Percentiles rank a stretch among this genome's conserved stretches.
phyloP scores from a whole-genome alignment of 352 stramenopile species.

The Phytopythium ostracodes region DNA sequence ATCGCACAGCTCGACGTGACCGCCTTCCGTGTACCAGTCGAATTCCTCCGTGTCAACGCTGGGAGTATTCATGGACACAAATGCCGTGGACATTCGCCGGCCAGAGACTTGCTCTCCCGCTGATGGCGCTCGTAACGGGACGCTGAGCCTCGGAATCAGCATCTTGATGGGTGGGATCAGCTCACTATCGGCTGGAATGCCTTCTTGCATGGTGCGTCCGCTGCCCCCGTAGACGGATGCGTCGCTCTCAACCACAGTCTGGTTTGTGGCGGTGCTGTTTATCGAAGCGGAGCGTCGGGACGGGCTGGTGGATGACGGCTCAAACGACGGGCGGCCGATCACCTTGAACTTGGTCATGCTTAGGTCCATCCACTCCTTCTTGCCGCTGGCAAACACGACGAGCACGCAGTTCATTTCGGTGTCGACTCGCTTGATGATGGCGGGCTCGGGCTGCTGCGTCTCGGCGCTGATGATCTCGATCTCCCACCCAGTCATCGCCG shows the following conservation, averaged over 20 bases:
- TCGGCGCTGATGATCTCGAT: conserved; percentile 32
- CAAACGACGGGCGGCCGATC: conserved; percentile 6
- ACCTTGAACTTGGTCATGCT: conserved; percentile 42
- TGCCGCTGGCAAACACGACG: conserved; percentile 33
- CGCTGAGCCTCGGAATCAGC: not conserved
- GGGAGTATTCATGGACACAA: conserved; percentile 6
- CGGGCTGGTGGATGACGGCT: not conserved
- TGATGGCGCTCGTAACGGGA: not conserved
- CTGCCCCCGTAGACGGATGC: not conserved
- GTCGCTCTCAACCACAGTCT: not conserved
- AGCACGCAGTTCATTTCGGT: conserved; percentile 51
- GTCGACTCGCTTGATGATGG: conserved; percentile 47
- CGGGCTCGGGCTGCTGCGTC: conserved; percentile 15
- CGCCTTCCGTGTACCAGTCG: conserved; percentile 52
- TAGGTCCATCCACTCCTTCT: conserved; percentile 55
- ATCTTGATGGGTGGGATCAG: not conserved
- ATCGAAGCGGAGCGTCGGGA: not conserved
- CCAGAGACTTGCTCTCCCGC: not conserved
- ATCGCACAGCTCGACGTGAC: conserved; percentile 47
- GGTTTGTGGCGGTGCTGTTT: not conserved
- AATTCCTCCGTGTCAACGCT: conserved; percentile 20
- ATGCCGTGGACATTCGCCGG: not conserved
- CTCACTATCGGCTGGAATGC: not conserved
- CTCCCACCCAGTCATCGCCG: conserved; percentile 38
- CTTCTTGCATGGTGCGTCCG: conserved; percentile 1